Evolutionary conservation across 2,329 filamentous ascomycete genomes (phyloP), one percentile per base, ranked within the genome.

Genomic region (Colletotrichum paranaense): DNA sequence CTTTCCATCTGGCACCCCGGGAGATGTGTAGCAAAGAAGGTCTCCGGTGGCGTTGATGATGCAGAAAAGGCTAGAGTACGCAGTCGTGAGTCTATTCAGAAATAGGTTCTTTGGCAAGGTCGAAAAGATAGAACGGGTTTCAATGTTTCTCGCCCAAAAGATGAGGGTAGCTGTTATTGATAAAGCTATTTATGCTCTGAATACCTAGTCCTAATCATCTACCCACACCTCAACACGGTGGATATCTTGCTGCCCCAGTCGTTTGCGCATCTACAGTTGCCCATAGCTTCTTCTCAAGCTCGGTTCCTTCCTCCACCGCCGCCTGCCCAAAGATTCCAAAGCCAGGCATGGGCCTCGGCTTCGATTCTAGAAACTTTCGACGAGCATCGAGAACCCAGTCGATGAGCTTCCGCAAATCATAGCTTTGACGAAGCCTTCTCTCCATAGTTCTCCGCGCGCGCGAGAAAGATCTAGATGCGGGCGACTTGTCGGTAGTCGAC

Each of bases 1-100:
- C 81, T 89, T 74, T 82, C 81, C 1, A 76, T 79, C 16, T 87
- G 82, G 82, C 83, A 86, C 80, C 86, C 85, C 3, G 86, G 85
- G 30, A 77, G 82, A 72, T 84, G 80, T 62, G 72, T 81, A 2
- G 69, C 66, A 4, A 69, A 35, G 52, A 72, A 64, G 6, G 68
- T 74, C 0, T 69, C 72, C 0, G 64, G 60, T 0, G 42, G 38
- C 12, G 0, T 60, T 1, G 58, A 30, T 0, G 68, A 62, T 4
- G 38, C 58, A 12, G 73, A 72, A 49, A 67, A 74, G 62, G 1
- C 24, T 3, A 67, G 30, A 11, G 30, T 59, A 1, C 11, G 52
- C 11, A 67, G 72, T 28, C 30, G 42, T 46, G 67, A 73, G 46
- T 57, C 60, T 0, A 16, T 2, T 6, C 46, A 60, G 2, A 65